Conservation (phyloP, 2,329 filamentous ascomycete genomes). For the Talaromyces sp. region DNA sequence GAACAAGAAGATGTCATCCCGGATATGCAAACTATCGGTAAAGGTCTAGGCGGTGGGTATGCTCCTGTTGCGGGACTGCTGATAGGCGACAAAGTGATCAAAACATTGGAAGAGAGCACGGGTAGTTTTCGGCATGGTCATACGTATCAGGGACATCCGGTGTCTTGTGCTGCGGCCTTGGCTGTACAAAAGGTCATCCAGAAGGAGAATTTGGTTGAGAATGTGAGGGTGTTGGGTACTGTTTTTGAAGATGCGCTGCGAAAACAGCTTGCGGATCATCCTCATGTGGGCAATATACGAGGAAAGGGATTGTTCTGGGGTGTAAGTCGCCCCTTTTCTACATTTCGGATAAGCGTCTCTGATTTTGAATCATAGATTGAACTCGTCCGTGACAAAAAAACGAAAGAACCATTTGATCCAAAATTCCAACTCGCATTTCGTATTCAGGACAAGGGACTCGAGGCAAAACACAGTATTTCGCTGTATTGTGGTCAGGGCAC, state of each 20-base stretch:
- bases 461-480: conserved; percentile 49
- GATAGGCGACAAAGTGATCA: conserved; percentile 48
- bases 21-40: conserved; percentile 59
- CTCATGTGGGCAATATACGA: conserved; percentile 56
- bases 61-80: conserved; percentile 55
- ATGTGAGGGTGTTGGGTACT: conserved; percentile 55
- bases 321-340: conserved; percentile 38
- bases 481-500: conserved; percentile 64
- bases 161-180: conserved; percentile 57
- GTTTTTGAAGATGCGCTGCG: conserved; percentile 44
- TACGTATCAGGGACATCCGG: conserved; percentile 59
- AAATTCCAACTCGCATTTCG: conserved; percentile 45
- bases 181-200: conserved; percentile 60
- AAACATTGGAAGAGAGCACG: conserved; percentile 47
- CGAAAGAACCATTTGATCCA: conserved; percentile 54
- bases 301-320: conserved; percentile 60
- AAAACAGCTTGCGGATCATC: conserved; percentile 43
- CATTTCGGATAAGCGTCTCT: background rate
- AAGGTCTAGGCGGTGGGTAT: conserved; percentile 58
- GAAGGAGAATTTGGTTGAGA: conserved; percentile 56
- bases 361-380: conserved; percentile 43
- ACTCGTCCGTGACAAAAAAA: conserved; percentile 55
- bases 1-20: conserved; percentile 57
- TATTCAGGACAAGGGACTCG: conserved; percentile 51
- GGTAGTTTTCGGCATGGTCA: conserved; percentile 57